Percentiles rank a stretch among this genome's conserved stretches.
Evolutionary conservation across 2,329 filamentous ascomycete species (phyloP).

Genomic region (Graphilbum sp.): DNA sequence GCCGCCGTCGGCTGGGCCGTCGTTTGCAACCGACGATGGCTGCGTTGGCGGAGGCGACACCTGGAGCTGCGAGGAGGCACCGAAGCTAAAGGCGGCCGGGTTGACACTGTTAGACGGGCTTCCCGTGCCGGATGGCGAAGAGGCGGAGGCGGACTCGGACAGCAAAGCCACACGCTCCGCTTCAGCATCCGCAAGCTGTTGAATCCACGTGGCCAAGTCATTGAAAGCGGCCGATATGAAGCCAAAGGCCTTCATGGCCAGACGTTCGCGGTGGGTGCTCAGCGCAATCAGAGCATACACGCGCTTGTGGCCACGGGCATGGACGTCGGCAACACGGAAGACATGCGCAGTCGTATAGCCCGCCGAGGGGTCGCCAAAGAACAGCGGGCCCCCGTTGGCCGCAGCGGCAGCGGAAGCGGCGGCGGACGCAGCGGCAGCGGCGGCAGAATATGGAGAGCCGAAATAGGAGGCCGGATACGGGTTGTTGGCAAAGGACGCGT

Average conservation of each 20-base stretch:
- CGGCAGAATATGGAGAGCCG: constrained; percentile 10
- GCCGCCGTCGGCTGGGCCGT: constrained; percentile 20
- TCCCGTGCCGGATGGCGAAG: constrained; percentile 19
- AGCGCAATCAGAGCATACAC: constrained; percentile 52
- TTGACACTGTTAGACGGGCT: constrained; percentile 15
- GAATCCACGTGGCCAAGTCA: constrained; percentile 50
- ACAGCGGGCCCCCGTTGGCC: constrained; percentile 47
- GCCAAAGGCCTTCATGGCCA: constrained; percentile 49
- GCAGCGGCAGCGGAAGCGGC: constrained; percentile 24
- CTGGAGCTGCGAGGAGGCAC: constrained; percentile 10
- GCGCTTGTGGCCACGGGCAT: constrained; percentile 51
- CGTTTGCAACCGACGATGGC: constrained; percentile 14
- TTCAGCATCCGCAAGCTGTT: constrained; percentile 45
- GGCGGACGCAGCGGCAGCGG: constrained; percentile 33
- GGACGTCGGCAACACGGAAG: constrained; percentile 51
- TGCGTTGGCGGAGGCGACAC: constrained; percentile 9
- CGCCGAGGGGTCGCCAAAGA: constrained; percentile 48
- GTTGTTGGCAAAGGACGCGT: constrained; percentile 1
- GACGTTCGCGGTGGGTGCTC: constrained; percentile 46
- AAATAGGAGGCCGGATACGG: constrained; percentile 30
- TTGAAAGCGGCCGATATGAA: constrained; percentile 45
- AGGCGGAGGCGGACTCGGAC: constrained; percentile 22
- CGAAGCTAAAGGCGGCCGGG: constrained; percentile 13
- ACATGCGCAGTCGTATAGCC: constrained; percentile 57
- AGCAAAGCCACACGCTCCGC: constrained; percentile 30